A percentile compares a stretch with the other conserved stretches of the same genome.
These are phyloP conservation scores for Triangularia setosa DNA, from an alignment of 2,329 filamentous ascomycete species.

Conservation along the genomic window DNA sequence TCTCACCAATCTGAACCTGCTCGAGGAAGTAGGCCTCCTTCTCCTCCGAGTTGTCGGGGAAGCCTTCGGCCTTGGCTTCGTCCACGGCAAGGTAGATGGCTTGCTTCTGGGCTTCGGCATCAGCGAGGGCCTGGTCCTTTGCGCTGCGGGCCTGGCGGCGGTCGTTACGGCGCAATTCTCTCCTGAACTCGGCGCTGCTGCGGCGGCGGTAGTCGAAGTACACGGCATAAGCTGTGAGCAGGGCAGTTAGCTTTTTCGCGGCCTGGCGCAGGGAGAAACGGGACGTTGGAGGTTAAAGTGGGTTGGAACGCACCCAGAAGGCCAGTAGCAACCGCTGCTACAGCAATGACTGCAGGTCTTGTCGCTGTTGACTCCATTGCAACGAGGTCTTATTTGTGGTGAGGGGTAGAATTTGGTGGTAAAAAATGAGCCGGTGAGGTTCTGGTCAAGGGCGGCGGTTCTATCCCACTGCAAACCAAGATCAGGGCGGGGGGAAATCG, in stretches of 20 bases:
- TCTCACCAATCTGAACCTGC: conserved; percentile 86
- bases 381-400: conserved; percentile 31
- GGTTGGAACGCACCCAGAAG: conserved; percentile 51
- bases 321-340: conserved; percentile 57
- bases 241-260: background rate
- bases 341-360: conserved; percentile 55
- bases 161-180: conserved; percentile 68
- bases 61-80: conserved; percentile 83
- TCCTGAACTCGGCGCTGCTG: conserved; percentile 61
- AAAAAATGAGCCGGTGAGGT: background rate
- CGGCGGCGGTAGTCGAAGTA: conserved; percentile 68
- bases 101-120: conserved; percentile 64
- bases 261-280: background rate
- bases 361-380: conserved; percentile 48
- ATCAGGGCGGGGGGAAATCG: background rate
- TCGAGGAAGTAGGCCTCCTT: conserved; percentile 96
- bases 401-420: conserved; percentile 39
- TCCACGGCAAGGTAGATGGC: conserved; percentile 72
- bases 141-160: conserved; percentile 66
- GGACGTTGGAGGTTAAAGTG: background rate
- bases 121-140: conserved; percentile 67
- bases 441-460: background rate
- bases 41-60: conserved; percentile 85
- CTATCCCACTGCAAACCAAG: background rate
- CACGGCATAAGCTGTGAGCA: conserved; percentile 54